Base-by-base conservation (phyloP, 257 asterid species). In the Lavandula angustifolia region DNA sequence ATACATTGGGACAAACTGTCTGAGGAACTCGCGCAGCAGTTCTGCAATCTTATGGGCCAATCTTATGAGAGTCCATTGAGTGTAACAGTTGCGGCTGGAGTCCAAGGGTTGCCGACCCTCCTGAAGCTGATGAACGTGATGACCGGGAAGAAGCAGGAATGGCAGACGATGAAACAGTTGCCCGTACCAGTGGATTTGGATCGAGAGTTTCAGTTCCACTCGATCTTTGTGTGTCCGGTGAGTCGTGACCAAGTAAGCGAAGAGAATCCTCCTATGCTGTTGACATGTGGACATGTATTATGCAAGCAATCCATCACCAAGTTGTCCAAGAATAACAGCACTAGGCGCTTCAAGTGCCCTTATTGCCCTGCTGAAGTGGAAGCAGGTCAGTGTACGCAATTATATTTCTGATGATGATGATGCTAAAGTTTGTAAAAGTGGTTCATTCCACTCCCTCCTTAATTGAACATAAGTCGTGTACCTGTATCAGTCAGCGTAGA, bases 291-390 rank as follows among this genome's bases (percentile, higher is more conserved):
- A 53, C 99, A 92, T 72, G 97, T 87, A 9, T 74, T 89, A 31
- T 92, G 96, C 84, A 92, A 79, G 86, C 96, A 84, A 43, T 87
- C 99, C 13, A 89, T 92, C 48, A 81, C 92, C 41, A 87, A 87
- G 83, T 76, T 89, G 76, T 87, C 97, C 29, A 94, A 87, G 64
- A 87, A 87, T 64, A 91, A 83, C 72, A 80, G 67, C 80, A 77
- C 95, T 0, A 74, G 96, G 79, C 94, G 88, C 1, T 89, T 92
- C 85, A 89, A 89, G 81, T 92, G 97, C 75, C 97, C 97, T 2
- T 89, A 89, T 63, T 92, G 97, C 64, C 99, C 97, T 0, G 65
- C 88, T 4, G 97, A 85, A 73, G 97, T 89, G 48, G 89, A 84
- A 76, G 88, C 89, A 47, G 94, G 86, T 80, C 94, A 85, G 82